phyloP scores from a whole-genome alignment of 768 basidiomycete genomes.

The Boletus bicolor region DNA sequence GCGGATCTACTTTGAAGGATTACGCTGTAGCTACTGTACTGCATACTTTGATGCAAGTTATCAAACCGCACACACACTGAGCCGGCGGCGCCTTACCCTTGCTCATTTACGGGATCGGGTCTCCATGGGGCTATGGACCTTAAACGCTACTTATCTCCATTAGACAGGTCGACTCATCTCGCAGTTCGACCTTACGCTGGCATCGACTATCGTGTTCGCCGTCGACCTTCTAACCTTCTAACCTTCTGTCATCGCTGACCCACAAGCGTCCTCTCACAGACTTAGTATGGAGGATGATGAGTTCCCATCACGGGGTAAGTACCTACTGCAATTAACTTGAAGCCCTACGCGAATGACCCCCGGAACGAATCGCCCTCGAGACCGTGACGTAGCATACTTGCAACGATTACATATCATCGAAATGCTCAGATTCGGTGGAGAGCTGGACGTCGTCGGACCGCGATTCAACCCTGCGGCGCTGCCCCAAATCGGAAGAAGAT shows the following conservation, averaged over 20 bases:
- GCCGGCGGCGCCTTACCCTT: no score
- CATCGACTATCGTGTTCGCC: not conserved
- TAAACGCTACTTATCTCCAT: not conserved
- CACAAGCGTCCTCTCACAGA: not conserved
- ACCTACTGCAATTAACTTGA: not conserved
- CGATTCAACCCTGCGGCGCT: not conserved
- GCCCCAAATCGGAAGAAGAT: no score
- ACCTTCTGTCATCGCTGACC: not conserved
- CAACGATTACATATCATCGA: not conserved
- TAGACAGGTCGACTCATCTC: not conserved
- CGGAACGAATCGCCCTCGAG: not conserved
- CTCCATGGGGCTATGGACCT: not conserved
- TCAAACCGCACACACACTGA: no score
- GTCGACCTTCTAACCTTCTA: not conserved
- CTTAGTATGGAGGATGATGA: not conserved
- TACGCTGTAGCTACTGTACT: no score
- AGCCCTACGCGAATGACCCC: not conserved
- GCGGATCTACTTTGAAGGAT: not conserved
- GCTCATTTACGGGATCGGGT: not conserved
- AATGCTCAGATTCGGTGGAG: not conserved
- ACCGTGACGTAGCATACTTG: not conserved
- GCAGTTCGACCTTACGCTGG: not conserved
- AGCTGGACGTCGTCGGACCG: not conserved
- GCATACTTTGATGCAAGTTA: no score
- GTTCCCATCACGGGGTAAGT: not conserved